These are phyloP conservation scores for Myriosclerotinia duriaeana DNA, from an alignment of 2,329 filamentous ascomycete species.

Conservation along the genomic window DNA sequence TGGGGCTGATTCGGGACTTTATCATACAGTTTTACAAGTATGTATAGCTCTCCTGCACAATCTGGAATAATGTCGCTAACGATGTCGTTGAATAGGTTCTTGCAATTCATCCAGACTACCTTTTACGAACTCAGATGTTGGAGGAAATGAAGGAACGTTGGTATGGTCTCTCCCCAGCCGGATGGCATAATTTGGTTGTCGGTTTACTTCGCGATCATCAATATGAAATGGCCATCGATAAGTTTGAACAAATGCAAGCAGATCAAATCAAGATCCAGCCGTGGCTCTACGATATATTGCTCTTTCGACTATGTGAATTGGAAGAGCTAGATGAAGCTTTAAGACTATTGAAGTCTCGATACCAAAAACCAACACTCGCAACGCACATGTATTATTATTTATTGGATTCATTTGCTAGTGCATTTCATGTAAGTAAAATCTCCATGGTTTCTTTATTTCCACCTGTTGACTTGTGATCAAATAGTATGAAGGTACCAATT, in stretches of 20 bases:
- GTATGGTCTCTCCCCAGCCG: conserved; percentile 61
- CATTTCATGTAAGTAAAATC: conserved; percentile 54
- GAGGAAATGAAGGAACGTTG: conserved; percentile 72
- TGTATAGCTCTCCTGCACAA: conserved; percentile 26
- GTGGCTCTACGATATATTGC: conserved; percentile 79
- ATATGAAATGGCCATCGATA: conserved; percentile 74
- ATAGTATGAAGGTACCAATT: conserved; percentile 62
- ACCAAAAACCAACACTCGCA: conserved; percentile 26
- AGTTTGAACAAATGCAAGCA: conserved; percentile 64
- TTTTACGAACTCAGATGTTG: conserved; percentile 70
- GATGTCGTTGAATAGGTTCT: conserved; percentile 53
- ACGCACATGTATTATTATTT: conserved; percentile 63
- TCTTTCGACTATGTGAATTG: conserved; percentile 69
- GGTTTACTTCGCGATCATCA: conserved; percentile 79
- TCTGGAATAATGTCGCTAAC: conserved; percentile 9
- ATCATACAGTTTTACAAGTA: conserved; percentile 70
- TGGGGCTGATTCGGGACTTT: conserved; percentile 63
- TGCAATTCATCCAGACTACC: conserved; percentile 81
- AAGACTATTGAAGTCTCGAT: conserved; percentile 62
- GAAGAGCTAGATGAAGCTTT: conserved; percentile 78
- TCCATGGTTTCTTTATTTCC: conserved; percentile 25
- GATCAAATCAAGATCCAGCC: conserved; percentile 55
- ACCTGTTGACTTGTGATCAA: conserved; percentile 27
- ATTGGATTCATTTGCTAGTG: conserved; percentile 70
- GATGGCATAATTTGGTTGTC: conserved; percentile 65